Conservation (phyloP, 495 filamentous ascomycete species). For the Hypoxylon lienhwacheense region DNA sequence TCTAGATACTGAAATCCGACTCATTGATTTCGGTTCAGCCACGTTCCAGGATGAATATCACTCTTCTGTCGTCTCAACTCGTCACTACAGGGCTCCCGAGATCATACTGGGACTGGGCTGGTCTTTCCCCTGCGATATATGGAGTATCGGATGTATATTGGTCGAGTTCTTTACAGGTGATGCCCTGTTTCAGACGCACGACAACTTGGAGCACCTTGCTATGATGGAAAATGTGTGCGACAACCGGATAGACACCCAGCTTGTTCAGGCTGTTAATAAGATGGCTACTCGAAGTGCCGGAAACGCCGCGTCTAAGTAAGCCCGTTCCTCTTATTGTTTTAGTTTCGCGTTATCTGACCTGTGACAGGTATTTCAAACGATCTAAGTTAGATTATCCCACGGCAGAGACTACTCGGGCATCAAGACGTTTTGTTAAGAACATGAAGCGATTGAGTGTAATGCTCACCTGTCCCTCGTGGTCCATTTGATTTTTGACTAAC, state of each 20-base stretch:
- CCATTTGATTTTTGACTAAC: slow-evolving; percentile 40
- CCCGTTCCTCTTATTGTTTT: slow-evolving; percentile 10
- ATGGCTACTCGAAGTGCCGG: slow-evolving; percentile 62
- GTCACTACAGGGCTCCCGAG: slow-evolving; percentile 94
- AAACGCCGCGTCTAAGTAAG: slow-evolving; percentile 83
- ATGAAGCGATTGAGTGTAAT: slow-evolving; percentile 89
- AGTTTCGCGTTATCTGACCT: slow-evolving; percentile 34
- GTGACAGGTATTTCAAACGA: slow-evolving; percentile 80
- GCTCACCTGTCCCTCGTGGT: slow-evolving; percentile 2
- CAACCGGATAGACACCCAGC: slow-evolving; percentile 67
- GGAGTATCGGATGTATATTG: slow-evolving; percentile 98
- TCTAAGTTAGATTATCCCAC: slow-evolving; percentile 86
- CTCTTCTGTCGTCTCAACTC: slow-evolving; percentile 92
- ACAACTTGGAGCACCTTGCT: slow-evolving; percentile 96
- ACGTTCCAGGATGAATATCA: slow-evolving; percentile 99
- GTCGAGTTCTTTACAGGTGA: slow-evolving; percentile 99
- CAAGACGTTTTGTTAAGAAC: slow-evolving; percentile 87
- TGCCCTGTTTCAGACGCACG: slow-evolving; percentile 95
- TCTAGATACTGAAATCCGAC: slow-evolving; percentile 90
- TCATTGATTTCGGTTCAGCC: slow-evolving; percentile 97
- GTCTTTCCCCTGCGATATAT: slow-evolving; percentile 97
- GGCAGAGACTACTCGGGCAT: slow-evolving; percentile 81
- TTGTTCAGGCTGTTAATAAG: slow-evolving; percentile 75
- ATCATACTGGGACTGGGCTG: slow-evolving; percentile 96
- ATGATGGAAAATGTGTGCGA: slow-evolving; percentile 97